phyloP scores from a whole-genome alignment of 2,329 filamentous ascomycete genomes.

The Cercospora berteroae region DNA sequence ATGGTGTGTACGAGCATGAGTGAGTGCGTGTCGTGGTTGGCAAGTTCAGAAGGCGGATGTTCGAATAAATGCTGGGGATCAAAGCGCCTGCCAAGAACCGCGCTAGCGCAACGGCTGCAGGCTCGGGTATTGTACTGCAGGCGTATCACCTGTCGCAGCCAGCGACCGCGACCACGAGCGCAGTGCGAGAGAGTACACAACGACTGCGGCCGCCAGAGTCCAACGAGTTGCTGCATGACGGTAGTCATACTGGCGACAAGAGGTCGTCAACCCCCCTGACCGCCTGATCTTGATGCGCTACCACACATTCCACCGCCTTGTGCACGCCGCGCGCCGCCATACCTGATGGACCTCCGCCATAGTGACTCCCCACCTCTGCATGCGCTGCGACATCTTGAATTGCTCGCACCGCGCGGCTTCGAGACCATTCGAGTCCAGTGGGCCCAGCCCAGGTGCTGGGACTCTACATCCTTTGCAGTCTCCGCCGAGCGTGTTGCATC shows the following conservation, averaged over 20 bases:
- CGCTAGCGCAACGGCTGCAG: neutral
- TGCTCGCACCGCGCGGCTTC: neutral
- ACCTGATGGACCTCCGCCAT: neutral
- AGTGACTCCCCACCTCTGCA: neutral
- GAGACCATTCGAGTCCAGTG: neutral
- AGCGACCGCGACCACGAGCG: neutral
- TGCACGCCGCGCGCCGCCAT: neutral
- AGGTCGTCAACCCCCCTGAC: neutral
- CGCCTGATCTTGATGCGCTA: neutral
- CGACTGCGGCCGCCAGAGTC: neutral
- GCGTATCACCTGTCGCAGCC: neutral
- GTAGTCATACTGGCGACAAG: neutral
- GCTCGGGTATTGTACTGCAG: neutral
- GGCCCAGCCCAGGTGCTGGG: neutral
- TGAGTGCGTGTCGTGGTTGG: neutral
- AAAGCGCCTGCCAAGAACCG: neutral
- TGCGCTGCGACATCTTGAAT: neutral
- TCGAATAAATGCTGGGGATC: neutral
- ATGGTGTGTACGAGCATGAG: neutral
- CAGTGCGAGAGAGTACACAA: neutral
- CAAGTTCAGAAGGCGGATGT: neutral
- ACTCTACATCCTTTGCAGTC: neutral
- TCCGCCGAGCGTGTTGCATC: neutral
- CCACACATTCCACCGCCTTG: neutral
- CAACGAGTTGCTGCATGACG: neutral